These are phyloP conservation scores for Lophiostoma macrostomum DNA, from an alignment of 495 filamentous ascomycete species.

Conservation along the genomic window DNA sequence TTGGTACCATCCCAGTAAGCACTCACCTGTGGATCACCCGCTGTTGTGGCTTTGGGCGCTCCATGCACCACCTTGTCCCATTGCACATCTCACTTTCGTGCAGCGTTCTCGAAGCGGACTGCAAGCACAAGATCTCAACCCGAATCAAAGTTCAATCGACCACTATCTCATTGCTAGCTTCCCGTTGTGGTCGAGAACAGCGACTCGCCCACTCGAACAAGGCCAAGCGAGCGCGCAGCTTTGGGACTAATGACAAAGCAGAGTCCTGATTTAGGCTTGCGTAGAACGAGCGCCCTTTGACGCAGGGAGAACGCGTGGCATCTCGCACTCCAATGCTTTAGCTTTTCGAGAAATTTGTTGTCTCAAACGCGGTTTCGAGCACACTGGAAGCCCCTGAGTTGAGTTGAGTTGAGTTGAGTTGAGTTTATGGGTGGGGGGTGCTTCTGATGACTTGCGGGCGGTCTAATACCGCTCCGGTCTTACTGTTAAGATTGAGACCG, in stretches of 20 bases:
- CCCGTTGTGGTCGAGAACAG: neutral
- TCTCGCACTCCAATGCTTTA: slow-evolving; percentile 24
- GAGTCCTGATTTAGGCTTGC: slow-evolving; percentile 11
- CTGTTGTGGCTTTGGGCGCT: slow-evolving; percentile 30
- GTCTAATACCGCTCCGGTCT: slow-evolving; percentile 27
- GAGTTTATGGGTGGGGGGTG: slow-evolving; percentile 25
- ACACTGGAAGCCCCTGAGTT: slow-evolving; percentile 31
- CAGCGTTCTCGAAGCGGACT: slow-evolving; percentile 25
- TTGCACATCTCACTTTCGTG: slow-evolving; percentile 8
- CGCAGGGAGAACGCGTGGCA: slow-evolving; percentile 29
- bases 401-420: neutral
- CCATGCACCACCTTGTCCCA: slow-evolving; percentile 22
- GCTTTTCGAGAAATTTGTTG: slow-evolving; percentile 5
- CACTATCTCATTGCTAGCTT: neutral
- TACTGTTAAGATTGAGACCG: slow-evolving; percentile 31
- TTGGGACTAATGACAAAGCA: neutral
- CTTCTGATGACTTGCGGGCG: slow-evolving; percentile 3
- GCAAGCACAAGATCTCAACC: neutral
- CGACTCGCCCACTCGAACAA: slow-evolving; percentile 15
- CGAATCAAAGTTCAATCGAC: neutral
- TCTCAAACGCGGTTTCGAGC: slow-evolving; percentile 26
- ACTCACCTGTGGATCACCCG: slow-evolving; percentile 32
- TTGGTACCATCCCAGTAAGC: slow-evolving; percentile 24
- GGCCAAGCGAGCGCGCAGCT: slow-evolving; percentile 23
- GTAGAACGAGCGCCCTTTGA: slow-evolving; percentile 4